Evolutionary conservation across 257 asterid genomes (phyloP).

Genomic region (Nicotiana otophora): DNA sequence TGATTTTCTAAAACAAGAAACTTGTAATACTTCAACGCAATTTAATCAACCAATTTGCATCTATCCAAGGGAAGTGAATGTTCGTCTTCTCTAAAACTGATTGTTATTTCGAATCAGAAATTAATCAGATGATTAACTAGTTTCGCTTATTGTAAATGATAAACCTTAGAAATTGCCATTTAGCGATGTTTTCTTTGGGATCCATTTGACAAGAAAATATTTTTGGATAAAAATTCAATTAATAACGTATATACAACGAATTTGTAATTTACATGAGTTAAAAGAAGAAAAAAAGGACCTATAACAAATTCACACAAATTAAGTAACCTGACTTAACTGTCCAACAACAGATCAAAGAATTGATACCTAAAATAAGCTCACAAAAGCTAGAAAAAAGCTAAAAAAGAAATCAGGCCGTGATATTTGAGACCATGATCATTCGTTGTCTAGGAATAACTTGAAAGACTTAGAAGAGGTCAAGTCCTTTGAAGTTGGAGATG

Average conservation of each 20-base stretch:
- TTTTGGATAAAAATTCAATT: not conserved
- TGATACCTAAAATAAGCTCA: not conserved
- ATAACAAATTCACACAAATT: not conserved
- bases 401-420: no score
- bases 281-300: not conserved
- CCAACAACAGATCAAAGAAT: not conserved
- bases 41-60: no score
- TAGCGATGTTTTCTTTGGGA: no score
- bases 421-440: not conserved
- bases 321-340: not conserved
- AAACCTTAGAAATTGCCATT: no score
- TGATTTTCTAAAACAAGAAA: no score
- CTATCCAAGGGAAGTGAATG: no score
- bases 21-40: no score
- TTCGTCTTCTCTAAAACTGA: no score
- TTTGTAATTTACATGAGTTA: not conserved
- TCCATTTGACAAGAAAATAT: not conserved
- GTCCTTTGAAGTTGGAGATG: conserved; percentile 32
- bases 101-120: no score
- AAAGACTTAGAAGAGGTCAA: conserved; percentile 10
- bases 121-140: no score
- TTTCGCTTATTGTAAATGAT: no score
- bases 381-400: not conserved
- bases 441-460: not conserved
- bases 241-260: not conserved